phyloP scores from a whole-genome alignment of 495 filamentous ascomycete genomes.

The Tuber magnatum region DNA sequence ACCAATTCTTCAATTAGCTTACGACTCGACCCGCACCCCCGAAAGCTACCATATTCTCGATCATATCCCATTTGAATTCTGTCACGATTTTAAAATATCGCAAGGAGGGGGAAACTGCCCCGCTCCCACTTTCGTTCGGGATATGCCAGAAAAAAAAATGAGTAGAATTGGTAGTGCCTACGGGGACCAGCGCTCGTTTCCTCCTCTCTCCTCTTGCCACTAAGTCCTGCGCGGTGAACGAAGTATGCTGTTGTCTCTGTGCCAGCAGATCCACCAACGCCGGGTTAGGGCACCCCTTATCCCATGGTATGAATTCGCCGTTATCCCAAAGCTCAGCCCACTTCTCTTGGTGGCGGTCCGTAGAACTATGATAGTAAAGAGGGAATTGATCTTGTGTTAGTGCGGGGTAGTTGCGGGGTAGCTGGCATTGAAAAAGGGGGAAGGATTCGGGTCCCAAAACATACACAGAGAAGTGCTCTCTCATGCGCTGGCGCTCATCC shows the following conservation, averaged over 20 bases:
- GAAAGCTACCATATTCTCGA: neutral
- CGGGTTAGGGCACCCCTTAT: constrained; percentile 54
- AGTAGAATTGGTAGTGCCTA: constrained; percentile 16
- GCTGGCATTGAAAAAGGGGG: neutral
- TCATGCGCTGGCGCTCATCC: constrained; percentile 18
- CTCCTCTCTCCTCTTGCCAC: constrained; percentile 26
- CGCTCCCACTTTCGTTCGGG: neutral
- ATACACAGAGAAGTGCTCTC: constrained; percentile 27
- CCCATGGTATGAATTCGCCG: constrained; percentile 54
- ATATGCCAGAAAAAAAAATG: neutral
- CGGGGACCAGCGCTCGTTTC: constrained; percentile 45
- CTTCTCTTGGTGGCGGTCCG: constrained; percentile 24
- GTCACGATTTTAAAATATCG: neutral
- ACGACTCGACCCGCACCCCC: neutral
- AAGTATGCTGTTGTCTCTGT: constrained; percentile 39
- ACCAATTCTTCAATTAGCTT: neutral
- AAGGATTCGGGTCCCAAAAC: constrained; percentile 4
- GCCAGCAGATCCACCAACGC: constrained; percentile 54
- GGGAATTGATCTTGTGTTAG: constrained; percentile 11
- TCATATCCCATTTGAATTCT: neutral
- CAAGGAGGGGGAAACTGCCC: neutral
- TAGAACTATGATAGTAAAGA: constrained; percentile 17
- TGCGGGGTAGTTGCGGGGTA: constrained; percentile 12
- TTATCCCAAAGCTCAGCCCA: constrained; percentile 58
- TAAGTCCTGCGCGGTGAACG: constrained; percentile 19